Conservation (phyloP, 2,329 filamentous ascomycete genomes). For the Leptoxyphium fumago region DNA sequence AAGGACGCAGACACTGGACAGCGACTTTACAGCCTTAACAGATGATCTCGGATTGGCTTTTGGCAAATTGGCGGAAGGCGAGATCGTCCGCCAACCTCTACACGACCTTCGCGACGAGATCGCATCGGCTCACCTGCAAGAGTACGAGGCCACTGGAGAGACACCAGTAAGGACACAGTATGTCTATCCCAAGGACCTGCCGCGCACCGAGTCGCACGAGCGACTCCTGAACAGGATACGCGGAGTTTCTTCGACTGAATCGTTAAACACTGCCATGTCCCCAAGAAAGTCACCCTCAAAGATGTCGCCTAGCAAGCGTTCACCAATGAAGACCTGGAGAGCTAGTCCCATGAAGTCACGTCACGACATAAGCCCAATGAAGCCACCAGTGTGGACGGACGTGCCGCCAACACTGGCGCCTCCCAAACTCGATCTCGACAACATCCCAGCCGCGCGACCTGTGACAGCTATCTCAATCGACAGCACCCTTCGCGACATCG, state of each 20-base stretch:
- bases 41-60: slow-evolving; percentile 45
- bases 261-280: slow-evolving; percentile 11
- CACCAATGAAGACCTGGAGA: slow-evolving; percentile 3
- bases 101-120: slow-evolving; percentile 57
- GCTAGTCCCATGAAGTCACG: slow-evolving; percentile 15
- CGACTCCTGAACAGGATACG: slow-evolving; percentile 38
- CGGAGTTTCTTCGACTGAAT: slow-evolving; percentile 21
- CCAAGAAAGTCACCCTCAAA: slow-evolving; percentile 19
- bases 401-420: slow-evolving; percentile 12
- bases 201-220: slow-evolving; percentile 55
- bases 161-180: slow-evolving; percentile 76
- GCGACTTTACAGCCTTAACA: slow-evolving; percentile 50
- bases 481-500: slow-evolving; percentile 30
- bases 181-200: slow-evolving; percentile 63
- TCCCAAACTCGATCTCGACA: background rate
- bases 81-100: slow-evolving; percentile 53
- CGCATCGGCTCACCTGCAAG: slow-evolving; percentile 47
- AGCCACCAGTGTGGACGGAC: slow-evolving; percentile 20
- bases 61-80: slow-evolving; percentile 40
- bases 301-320: slow-evolving; percentile 10
- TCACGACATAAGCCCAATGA: slow-evolving; percentile 13
- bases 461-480: slow-evolving; percentile 14
- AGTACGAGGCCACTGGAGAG: slow-evolving; percentile 72
- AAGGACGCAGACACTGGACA: slow-evolving; percentile 52
- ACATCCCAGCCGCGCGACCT: slow-evolving; percentile 10